phyloP scores from a whole-genome alignment of 805 yeast species.

The Grigorovia yakushimaensis region DNA sequence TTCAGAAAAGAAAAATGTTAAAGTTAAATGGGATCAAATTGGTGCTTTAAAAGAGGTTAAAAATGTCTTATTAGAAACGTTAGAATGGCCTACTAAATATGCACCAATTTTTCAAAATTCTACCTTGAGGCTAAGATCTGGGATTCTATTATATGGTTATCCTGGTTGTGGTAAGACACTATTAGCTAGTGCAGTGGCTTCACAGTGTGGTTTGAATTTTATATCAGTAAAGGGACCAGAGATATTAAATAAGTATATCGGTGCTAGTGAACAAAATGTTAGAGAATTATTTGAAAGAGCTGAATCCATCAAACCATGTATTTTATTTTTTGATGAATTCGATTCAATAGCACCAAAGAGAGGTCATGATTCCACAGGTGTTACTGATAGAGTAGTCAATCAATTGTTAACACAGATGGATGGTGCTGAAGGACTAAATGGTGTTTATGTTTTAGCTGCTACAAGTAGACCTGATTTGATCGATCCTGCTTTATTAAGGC shows the following conservation, averaged over 20 bases:
- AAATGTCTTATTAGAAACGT: constrained; percentile 64
- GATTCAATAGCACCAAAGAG: constrained; percentile 96
- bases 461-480: constrained; percentile 93
- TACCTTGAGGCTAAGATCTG: constrained; percentile 81
- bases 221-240: constrained; percentile 95
- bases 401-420: constrained; percentile 97
- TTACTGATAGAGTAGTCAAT: constrained; percentile 93
- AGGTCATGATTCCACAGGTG: constrained; percentile 97
- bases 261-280: constrained; percentile 93
- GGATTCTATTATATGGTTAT: constrained; percentile 83
- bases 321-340: constrained; percentile 88
- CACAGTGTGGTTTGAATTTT: constrained; percentile 87
- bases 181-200: constrained; percentile 86
- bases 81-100: constrained; percentile 96
- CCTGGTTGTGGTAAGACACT: constrained; percentile 98
- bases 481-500: constrained; percentile 88
- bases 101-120: constrained; percentile 90
- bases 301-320: constrained; percentile 88
- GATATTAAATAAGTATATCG: constrained; percentile 87
- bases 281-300: constrained; percentile 91
- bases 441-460: constrained; percentile 93
- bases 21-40: constrained; percentile 70
- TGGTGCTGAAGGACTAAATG: constrained; percentile 96
- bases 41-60: constrained; percentile 83
- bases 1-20: constrained; percentile 42